Evolutionary conservation across 345 rosid genomes (phyloP).

Genomic region (Eucalyptus albens): DNA sequence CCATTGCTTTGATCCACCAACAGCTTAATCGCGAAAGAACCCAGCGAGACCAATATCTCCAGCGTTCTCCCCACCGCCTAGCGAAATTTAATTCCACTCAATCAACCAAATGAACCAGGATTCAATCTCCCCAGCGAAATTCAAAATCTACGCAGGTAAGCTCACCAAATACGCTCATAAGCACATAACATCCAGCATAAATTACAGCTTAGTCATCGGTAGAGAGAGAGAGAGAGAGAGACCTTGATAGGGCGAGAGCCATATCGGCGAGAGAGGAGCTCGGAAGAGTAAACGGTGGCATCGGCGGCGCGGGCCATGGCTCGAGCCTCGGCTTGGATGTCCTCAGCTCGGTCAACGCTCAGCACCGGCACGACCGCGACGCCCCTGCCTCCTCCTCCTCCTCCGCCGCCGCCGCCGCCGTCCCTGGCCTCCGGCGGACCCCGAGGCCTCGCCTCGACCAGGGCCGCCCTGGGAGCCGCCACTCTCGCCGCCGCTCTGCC

Average conservation of each 20-base stretch:
- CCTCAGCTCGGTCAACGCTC: constrained; percentile 41
- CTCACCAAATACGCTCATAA: neutral
- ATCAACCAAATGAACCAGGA: neutral
- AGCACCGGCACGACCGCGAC: neutral
- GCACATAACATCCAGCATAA: neutral
- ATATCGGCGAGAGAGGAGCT: constrained; percentile 53
- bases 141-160: neutral
- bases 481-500: neutral
- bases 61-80: constrained; percentile 67
- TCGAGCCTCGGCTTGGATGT: constrained; percentile 73
- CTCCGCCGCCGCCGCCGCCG: neutral
- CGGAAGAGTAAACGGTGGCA: constrained; percentile 69
- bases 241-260: constrained; percentile 80
- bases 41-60: constrained; percentile 53
- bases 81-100: neutral
- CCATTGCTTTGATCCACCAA: constrained; percentile 65
- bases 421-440: neutral
- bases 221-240: neutral
- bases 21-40: constrained; percentile 58
- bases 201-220: neutral
- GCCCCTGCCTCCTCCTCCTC: neutral
- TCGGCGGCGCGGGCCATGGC: constrained; percentile 83
- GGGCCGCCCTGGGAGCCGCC: constrained; percentile 14
- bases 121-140: neutral
- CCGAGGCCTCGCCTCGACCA: constrained; percentile 24